Percentiles rank a stretch among this genome's conserved stretches.
phyloP scores from a whole-genome alignment of 495 filamentous ascomycete genomes.

The Apodospora peruviana region DNA sequence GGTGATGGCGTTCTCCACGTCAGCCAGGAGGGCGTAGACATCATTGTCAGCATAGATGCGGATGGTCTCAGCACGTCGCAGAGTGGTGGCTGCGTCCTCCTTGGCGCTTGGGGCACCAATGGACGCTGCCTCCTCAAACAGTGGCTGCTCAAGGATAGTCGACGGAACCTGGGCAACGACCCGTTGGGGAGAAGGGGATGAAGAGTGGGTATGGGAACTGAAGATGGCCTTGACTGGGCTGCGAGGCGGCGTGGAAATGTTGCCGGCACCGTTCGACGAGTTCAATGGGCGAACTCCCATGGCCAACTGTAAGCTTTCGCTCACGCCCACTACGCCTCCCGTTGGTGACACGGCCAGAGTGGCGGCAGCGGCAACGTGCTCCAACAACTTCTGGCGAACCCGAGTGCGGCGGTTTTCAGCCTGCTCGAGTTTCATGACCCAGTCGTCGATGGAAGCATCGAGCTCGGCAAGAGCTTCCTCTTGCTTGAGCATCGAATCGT shows the following conservation, averaged over 20 bases:
- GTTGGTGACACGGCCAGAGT: constrained; percentile 29
- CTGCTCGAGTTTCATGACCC: constrained; percentile 65
- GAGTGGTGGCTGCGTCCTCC: constrained; percentile 17
- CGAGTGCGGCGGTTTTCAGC: constrained; percentile 67
- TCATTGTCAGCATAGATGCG: constrained; percentile 61
- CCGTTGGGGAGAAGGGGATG: constrained; percentile 37
- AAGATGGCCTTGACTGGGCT: constrained; percentile 36
- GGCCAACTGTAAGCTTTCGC: constrained; percentile 35
- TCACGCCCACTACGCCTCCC: constrained; percentile 26
- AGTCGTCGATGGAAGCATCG: constrained; percentile 69
- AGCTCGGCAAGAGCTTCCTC: constrained; percentile 68
- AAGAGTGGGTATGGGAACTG: constrained; percentile 18
- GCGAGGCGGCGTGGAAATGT: constrained; percentile 43
- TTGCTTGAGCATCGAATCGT: constrained; percentile 66
- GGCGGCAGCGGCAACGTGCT: constrained; percentile 62
- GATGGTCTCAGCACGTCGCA: constrained; percentile 53
- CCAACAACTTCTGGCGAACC: constrained; percentile 69
- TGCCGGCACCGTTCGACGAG: constrained; percentile 22
- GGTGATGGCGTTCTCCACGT: constrained; percentile 56
- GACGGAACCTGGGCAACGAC: constrained; percentile 45
- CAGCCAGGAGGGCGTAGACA: constrained; percentile 55
- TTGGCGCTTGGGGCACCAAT: constrained; percentile 4
- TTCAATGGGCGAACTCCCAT: constrained; percentile 33
- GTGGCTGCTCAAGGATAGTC: constrained; percentile 40
- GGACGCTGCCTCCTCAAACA: constrained; percentile 32